Evolutionary conservation across 2,329 filamentous ascomycete species (phyloP), one percentile per base, ranked within the genome.

Genomic region (Neonectria hederae): DNA sequence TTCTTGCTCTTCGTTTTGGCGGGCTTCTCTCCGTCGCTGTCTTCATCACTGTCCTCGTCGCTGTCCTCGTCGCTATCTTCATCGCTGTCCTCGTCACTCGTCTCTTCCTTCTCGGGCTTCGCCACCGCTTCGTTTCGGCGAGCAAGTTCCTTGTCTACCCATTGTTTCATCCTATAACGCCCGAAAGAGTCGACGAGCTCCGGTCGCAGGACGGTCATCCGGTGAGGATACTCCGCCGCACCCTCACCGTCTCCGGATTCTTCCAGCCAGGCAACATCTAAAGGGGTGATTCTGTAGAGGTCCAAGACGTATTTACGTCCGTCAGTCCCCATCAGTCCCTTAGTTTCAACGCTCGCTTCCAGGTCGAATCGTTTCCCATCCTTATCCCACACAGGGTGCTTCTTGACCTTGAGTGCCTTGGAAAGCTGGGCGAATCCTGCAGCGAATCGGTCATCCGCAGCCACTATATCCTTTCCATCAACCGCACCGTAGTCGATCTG

Each of bases 401-500:
- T 92, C 87, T 98, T 98, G 63, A 97, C 92, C 71, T 91, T 92
- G 74, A 98, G 86, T 3, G 93, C 89, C 80, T 95, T 94, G 46
- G 95, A 97, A 32, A 99, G 87, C 82, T 97, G 94, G 76, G 93
- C 89, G 74, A 99, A 99, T 10, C 93, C 86, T 28, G 91, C 83
- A 0, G 89, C 89, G 74, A 99, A 99, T 21, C 90, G 89, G 76
- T 97, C 90, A 75, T 98, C 93, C 13, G 93, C 92, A 0, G 96
- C 94, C 55, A 99, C 93, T 26, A 97, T 88, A 70, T 99, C 96
- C 81, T 97, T 97, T 70, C 97, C 96, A 77, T 99, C 96, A 32
- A 98, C 96, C 70, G 95, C 96, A 76, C 96, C 96, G 76, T 99
- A 99, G 78, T 99, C 96, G 72, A 99, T 98, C 80, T 98, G 96